A percentile compares a stretch with the other conserved stretches of the same genome.
These are phyloP conservation scores for Kwoniella newhampshirensis DNA, from an alignment of 768 basidiomycete genomes.

Conservation along the genomic window DNA sequence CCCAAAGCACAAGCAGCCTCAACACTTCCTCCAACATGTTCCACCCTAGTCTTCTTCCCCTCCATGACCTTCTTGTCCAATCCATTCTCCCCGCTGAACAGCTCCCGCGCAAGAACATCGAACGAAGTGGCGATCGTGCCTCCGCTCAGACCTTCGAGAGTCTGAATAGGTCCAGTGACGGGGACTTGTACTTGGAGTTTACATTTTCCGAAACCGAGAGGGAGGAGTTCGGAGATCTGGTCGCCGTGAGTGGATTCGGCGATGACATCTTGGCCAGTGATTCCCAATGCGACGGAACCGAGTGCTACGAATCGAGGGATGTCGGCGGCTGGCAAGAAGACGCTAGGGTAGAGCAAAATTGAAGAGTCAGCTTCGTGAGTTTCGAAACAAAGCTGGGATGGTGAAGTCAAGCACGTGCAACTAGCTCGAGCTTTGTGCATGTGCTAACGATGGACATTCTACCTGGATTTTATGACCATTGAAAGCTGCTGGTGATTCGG, in stretches of 20 bases:
- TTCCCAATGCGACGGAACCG: slow-evolving; percentile 93
- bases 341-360: slow-evolving; percentile 57
- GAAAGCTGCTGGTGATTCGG: neutral
- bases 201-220: slow-evolving; percentile 91
- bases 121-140: slow-evolving; percentile 94
- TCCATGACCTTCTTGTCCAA: slow-evolving; percentile 63
- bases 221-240: slow-evolving; percentile 73
- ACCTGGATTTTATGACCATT: too few species aligned
- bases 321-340: slow-evolving; percentile 94
- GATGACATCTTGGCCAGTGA: slow-evolving; percentile 97
- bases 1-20: slow-evolving; percentile 97
- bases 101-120: slow-evolving; percentile 76
- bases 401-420: too few species aligned
- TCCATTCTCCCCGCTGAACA: slow-evolving; percentile 59
- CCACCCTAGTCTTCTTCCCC: slow-evolving; percentile 68
- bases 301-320: slow-evolving; percentile 99
- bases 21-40: slow-evolving; percentile 95
- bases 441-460: too few species aligned
- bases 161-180: slow-evolving; percentile 67
- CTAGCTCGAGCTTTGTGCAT: too few species aligned
- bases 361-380: neutral
- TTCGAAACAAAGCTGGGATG: too few species aligned
- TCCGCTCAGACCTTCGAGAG: slow-evolving; percentile 76
- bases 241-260: slow-evolving; percentile 81
- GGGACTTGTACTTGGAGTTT: slow-evolving; percentile 81